A percentile compares a stretch with the other conserved stretches of the same genome.
phyloP scores from a whole-genome alignment of 306 rosid species.

The Acacia acuminata region DNA sequence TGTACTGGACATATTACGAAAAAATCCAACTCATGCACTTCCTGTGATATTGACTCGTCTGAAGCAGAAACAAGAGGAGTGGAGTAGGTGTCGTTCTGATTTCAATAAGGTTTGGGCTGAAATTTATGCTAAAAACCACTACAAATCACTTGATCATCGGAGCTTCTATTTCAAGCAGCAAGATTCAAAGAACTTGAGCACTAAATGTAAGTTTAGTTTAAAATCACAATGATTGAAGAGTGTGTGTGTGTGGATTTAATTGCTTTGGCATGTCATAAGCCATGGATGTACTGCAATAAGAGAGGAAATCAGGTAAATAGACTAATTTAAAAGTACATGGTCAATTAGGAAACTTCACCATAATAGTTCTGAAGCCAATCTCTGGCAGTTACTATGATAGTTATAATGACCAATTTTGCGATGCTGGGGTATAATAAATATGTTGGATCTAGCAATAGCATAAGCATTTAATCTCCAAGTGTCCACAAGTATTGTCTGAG shows the following conservation, averaged over 20 bases:
- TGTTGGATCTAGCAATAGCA: not conserved
- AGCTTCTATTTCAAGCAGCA: slow-evolving; percentile 99
- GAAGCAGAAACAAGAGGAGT: slow-evolving; percentile 98
- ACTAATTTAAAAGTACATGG: slow-evolving; percentile 9
- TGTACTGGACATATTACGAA: slow-evolving; percentile 86
- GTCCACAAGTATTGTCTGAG: not conserved
- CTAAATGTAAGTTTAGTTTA: slow-evolving; percentile 72
- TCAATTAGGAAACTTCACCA: not conserved
- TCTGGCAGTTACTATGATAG: slow-evolving; percentile 1
- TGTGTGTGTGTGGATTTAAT: not conserved
- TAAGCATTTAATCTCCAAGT: not conserved
- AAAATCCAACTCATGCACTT: slow-evolving; percentile 73
- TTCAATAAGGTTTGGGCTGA: slow-evolving; percentile 99
- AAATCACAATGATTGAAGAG: slow-evolving; percentile 4
- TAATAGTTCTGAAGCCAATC: not conserved
- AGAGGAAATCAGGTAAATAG: not conserved
- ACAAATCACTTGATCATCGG: slow-evolving; percentile 97
- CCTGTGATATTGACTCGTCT: slow-evolving; percentile 90
- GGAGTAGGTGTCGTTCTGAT: slow-evolving; percentile 90
- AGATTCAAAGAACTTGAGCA: slow-evolving; percentile 93
- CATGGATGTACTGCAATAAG: slow-evolving; percentile 19
- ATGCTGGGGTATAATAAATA: slow-evolving; percentile 7
- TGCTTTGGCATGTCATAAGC: slow-evolving; percentile 21
- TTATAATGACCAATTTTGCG: not conserved
- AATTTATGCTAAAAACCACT: slow-evolving; percentile 90